Conservation (phyloP, 441 rosid species). For the Mallotus repandus region DNA sequence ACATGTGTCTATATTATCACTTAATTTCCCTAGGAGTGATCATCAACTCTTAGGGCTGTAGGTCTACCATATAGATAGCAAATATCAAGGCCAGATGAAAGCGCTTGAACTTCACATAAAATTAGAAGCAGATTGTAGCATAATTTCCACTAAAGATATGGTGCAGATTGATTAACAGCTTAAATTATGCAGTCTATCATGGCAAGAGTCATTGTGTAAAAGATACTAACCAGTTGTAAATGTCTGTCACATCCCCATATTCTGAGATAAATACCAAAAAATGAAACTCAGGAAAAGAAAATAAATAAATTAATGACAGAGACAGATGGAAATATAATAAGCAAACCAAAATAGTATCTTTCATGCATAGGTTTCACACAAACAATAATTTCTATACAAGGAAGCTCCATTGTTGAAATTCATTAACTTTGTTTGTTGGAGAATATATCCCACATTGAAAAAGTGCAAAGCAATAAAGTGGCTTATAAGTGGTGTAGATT, state of each 20-base stretch:
- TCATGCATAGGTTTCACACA: neutral
- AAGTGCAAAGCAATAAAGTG: no score
- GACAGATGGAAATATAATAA: neutral
- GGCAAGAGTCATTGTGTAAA: conserved; percentile 1
- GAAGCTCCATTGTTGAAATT: neutral
- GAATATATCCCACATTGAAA: no score
- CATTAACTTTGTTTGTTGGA: neutral
- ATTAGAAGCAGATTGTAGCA: no score
- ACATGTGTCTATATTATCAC: no score
- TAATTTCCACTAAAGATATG: no score
- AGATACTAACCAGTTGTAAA: conserved; percentile 82
- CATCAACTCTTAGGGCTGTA: no score
- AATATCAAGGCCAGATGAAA: no score
- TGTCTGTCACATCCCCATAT: conserved; percentile 95
- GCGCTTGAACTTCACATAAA: no score
- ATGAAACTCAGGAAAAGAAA: conserved; percentile 8
- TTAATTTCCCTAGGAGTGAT: no score
- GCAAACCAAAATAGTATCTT: neutral
- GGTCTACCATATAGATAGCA: no score
- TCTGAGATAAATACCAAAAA: conserved; percentile 46
- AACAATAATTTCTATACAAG: neutral
- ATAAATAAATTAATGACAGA: conserved; percentile 14
- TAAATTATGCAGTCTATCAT: neutral
- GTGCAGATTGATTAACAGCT: no score
- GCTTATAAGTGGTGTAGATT: no score